Conservation (phyloP, 805 yeast genomes). For the Lachancea mirantina region DNA sequence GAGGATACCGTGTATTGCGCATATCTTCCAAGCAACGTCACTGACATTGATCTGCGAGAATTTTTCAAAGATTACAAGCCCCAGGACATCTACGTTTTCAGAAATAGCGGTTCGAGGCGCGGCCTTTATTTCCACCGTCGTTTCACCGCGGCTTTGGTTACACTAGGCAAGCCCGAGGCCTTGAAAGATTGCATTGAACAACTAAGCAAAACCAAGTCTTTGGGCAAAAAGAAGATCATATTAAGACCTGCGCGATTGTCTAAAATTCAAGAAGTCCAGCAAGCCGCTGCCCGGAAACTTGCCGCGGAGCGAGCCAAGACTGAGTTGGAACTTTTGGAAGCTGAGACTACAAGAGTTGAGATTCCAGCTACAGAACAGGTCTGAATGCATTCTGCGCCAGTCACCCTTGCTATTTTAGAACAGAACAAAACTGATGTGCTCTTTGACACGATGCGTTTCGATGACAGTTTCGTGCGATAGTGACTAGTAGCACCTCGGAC, state of each 20-base stretch:
- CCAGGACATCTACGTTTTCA: conserved; percentile 41
- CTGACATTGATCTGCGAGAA: conserved; percentile 40
- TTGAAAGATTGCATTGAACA: conserved; percentile 38
- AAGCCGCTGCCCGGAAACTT: conserved; percentile 28
- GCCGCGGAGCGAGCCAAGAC: conserved; percentile 8
- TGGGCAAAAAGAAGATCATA: conserved; percentile 31
- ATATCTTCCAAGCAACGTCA: conserved; percentile 33
- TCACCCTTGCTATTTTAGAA: too few relatives aligned
- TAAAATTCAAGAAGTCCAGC: conserved; percentile 40
- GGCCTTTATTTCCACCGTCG: conserved; percentile 29
- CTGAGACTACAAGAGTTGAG: background rate
- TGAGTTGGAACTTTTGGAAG: background rate
- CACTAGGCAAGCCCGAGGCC: conserved; percentile 37
- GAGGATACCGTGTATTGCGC: conserved; percentile 41
- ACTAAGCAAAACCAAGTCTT: conserved; percentile 33
- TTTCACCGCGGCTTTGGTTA: conserved; percentile 46
- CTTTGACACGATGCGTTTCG: too few relatives aligned
- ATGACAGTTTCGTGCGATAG: too few relatives aligned
- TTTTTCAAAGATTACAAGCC: conserved; percentile 41
- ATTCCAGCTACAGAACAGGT: too few relatives aligned
- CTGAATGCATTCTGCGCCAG: too few relatives aligned
- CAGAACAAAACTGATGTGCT: too few relatives aligned
- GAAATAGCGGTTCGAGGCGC: conserved; percentile 29
- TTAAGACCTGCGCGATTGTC: conserved; percentile 37
- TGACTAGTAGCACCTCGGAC: too few relatives aligned